A percentile compares a stretch with the other conserved stretches of the same genome.
Conservation (phyloP, 2,329 filamentous ascomycete genomes). For the Talaromyces atroroseus region DNA sequence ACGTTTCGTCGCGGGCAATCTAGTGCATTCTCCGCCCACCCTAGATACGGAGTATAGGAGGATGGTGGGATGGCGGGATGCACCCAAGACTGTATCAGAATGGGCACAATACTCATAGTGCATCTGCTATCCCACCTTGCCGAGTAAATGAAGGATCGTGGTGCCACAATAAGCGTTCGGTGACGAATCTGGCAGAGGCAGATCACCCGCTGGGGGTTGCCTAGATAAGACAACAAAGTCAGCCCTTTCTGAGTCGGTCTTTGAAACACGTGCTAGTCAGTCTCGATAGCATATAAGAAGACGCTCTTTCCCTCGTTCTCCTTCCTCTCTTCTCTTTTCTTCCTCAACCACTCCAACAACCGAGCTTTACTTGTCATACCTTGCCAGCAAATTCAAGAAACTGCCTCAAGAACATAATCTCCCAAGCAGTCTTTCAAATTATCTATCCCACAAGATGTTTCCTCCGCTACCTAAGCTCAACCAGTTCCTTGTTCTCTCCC, state of each 20-base stretch:
- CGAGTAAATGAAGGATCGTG: constrained; percentile 3
- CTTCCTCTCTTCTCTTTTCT: neutral
- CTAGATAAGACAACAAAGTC: neutral
- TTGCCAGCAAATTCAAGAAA: neutral
- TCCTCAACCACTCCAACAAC: neutral
- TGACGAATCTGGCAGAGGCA: neutral
- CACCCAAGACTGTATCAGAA: neutral
- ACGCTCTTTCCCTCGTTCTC: neutral
- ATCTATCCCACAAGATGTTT: constrained; percentile 9
- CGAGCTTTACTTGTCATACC: neutral
- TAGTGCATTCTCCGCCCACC: constrained; percentile 6
- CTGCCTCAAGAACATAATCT: neutral
- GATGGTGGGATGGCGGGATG: neutral
- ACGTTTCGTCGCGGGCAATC: constrained; percentile 4
- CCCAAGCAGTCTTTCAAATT: neutral
- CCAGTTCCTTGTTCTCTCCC: constrained; percentile 13
- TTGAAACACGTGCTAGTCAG: constrained; percentile 2
- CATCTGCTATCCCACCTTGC: neutral
- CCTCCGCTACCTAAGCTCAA: constrained; percentile 12
- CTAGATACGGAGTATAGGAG: neutral
- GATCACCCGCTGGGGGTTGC: constrained; percentile 1
- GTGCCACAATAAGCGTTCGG: neutral
- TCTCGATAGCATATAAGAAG: constrained; percentile 3
- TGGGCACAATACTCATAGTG: neutral
- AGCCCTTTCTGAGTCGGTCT: neutral